These are phyloP conservation scores for Lentinula sp. DNA, from an alignment of 768 basidiomycete species.

Conservation along the genomic window DNA sequence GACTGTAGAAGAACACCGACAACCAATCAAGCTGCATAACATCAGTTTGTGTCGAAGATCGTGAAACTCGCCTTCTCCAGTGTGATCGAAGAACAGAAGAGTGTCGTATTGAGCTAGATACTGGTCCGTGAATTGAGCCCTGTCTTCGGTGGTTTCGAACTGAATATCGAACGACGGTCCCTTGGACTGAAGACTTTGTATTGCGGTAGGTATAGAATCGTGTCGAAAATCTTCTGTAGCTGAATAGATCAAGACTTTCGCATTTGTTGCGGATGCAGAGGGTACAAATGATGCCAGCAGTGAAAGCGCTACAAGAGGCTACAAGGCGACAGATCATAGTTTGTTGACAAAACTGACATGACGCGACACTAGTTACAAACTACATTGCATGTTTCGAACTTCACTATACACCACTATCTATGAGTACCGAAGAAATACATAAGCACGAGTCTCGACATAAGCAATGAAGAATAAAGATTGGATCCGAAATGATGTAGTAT, in stretches of 20 bases:
- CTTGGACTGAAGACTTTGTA: constrained; percentile 43
- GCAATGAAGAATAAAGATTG: no score
- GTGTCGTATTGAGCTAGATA: constrained; percentile 55
- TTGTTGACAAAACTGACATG: no score
- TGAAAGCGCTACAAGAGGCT: not conserved
- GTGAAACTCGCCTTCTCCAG: constrained; percentile 48
- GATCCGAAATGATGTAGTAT: no score
- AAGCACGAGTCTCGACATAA: no score
- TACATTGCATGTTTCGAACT: no score
- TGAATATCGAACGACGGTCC: constrained; percentile 40
- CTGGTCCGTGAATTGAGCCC: constrained; percentile 45
- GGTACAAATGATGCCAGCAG: not conserved
- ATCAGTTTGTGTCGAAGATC: not conserved
- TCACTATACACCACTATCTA: no score
- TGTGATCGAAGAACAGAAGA: constrained; percentile 62
- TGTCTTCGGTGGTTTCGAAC: constrained; percentile 66
- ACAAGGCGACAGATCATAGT: not conserved
- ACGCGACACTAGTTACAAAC: no score
- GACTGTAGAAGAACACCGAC: constrained; percentile 29
- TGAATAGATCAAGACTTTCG: constrained; percentile 49
- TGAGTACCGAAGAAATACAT: no score
- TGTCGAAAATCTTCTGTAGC: constrained; percentile 61
- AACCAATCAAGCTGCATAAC: no score
- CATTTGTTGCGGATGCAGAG: not conserved
- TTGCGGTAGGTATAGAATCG: constrained; percentile 71